These are phyloP conservation scores for Xerocomellus chrysenteron DNA, from an alignment of 768 basidiomycete species.

Conservation along the genomic window DNA sequence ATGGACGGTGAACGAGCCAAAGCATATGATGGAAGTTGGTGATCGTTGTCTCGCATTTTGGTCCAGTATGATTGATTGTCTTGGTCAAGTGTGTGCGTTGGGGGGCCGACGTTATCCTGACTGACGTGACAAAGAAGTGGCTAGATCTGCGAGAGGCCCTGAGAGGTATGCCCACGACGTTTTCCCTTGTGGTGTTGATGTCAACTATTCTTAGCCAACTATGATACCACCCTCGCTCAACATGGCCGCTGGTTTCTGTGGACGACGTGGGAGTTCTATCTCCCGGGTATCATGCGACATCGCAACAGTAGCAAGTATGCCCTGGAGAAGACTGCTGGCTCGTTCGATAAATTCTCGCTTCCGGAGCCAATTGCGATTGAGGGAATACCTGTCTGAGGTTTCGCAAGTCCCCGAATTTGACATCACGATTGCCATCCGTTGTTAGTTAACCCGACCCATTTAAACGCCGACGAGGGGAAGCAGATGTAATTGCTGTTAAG, in stretches of 20 bases:
- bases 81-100: conserved; percentile 65
- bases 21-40: conserved; percentile 86
- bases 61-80: background rate
- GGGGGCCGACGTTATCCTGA: conserved; percentile 77
- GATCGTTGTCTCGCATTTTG: background rate
- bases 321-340: conserved; percentile 54
- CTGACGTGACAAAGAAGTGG: conserved; percentile 71
- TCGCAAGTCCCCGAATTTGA: background rate
- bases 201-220: conserved; percentile 48
- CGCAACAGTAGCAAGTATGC: conserved; percentile 25
- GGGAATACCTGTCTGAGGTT: conserved; percentile 13
- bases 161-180: conserved; percentile 40
- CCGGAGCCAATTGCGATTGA: conserved; percentile 27
- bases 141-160: conserved; percentile 59
- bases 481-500: background rate
- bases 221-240: conserved; percentile 59
- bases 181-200: background rate
- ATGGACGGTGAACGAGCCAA: conserved; percentile 93
- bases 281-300: conserved; percentile 42
- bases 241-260: conserved; percentile 72
- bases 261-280: conserved; percentile 63
- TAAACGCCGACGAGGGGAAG: background rate
- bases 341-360: conserved; percentile 42
- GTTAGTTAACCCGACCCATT: background rate
- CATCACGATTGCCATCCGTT: background rate